phyloP scores from a whole-genome alignment of 495 filamentous ascomycete genomes.

The Tuber indicum region DNA sequence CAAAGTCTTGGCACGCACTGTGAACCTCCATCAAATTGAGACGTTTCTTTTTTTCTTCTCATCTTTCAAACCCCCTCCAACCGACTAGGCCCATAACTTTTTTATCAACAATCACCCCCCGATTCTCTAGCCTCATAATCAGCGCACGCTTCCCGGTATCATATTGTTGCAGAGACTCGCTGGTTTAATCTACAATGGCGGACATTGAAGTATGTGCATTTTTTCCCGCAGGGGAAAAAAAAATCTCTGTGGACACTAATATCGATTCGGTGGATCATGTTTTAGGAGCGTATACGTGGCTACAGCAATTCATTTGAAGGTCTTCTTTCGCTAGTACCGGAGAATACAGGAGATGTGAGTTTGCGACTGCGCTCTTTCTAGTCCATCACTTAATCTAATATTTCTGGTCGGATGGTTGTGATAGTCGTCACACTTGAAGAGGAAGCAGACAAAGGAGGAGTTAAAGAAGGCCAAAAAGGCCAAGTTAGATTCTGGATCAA shows the following conservation, averaged over 20 bases:
- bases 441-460: conserved; percentile 44
- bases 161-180: neutral
- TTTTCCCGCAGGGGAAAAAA: neutral
- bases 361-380: neutral
- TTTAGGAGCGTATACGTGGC: conserved; percentile 73
- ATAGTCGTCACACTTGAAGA: conserved; percentile 38
- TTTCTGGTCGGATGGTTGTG: neutral
- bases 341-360: conserved; percentile 73
- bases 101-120: neutral
- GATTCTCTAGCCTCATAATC: neutral
- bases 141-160: neutral
- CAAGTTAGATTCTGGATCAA: conserved; percentile 44
- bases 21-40: neutral
- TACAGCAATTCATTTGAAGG: conserved; percentile 86
- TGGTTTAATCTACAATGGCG: conserved; percentile 15
- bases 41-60: neutral
- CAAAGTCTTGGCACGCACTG: neutral
- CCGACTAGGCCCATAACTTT: neutral
- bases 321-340: conserved; percentile 83
- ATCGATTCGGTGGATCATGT: neutral
- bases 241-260: neutral
- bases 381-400: neutral
- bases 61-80: neutral
- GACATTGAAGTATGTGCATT: conserved; percentile 33
- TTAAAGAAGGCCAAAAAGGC: conserved; percentile 53